Evolutionary conservation across 2,329 filamentous ascomycete genomes (phyloP).

Genomic region (Pseudogymnoascus sp.): DNA sequence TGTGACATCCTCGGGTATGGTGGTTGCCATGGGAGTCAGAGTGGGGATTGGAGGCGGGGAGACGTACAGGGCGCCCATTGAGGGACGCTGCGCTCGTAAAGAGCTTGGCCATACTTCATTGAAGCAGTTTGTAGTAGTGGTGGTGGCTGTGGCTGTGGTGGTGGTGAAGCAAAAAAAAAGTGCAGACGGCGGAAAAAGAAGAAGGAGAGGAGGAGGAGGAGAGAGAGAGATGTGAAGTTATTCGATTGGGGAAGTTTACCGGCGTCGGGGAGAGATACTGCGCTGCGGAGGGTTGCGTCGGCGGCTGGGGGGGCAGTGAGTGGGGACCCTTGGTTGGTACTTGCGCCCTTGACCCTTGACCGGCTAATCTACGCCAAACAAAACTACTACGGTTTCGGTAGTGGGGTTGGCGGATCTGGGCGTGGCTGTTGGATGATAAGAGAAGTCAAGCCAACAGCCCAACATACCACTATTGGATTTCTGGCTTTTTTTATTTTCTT

Average conservation of each 20-base stretch:
- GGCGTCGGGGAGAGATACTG: not conserved
- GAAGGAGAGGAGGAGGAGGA: not conserved
- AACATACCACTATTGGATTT: not conserved
- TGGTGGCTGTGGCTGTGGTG: not conserved
- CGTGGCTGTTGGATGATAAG: slow-evolving; percentile 1
- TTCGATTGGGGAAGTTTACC: not conserved
- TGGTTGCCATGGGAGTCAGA: not conserved
- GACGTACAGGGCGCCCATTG: slow-evolving; percentile 69
- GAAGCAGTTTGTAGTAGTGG: not conserved
- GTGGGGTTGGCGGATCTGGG: not conserved
- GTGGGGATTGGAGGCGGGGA: slow-evolving; percentile 12
- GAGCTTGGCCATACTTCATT: slow-evolving; percentile 73
- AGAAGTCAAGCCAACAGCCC: not conserved
- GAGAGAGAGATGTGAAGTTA: not conserved
- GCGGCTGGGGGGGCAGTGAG: not conserved
- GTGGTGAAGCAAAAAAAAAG: not conserved
- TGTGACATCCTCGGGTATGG: not conserved
- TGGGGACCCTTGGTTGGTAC: not conserved
- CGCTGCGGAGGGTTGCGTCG: not conserved
- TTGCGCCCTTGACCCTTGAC: slow-evolving; percentile 1
- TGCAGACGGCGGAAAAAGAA: not conserved
- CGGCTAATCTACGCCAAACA: slow-evolving; percentile 8
- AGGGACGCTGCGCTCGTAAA: slow-evolving; percentile 69
- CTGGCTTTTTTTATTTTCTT: not conserved
- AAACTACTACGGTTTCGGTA: not conserved